Conservation (phyloP, 495 filamentous ascomycete species). For the Aspergillus cristatus region DNA sequence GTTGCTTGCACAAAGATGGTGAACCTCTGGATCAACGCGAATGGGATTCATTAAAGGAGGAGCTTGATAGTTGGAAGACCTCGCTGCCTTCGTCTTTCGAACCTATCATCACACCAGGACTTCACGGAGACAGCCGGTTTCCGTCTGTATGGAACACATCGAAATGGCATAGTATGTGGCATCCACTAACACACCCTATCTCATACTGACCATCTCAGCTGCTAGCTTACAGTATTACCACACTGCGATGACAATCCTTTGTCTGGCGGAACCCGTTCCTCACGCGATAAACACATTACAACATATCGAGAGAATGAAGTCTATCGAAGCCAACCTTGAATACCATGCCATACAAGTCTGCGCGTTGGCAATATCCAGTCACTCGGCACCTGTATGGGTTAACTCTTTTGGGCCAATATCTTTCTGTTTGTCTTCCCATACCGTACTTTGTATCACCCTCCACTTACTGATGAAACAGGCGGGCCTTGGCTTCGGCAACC, state of each 20-base stretch:
- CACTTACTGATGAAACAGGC: slow-evolving; percentile 7
- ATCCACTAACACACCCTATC: not conserved
- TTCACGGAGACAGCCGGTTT: slow-evolving; percentile 5
- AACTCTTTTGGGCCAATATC: slow-evolving; percentile 31
- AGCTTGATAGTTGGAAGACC: slow-evolving; percentile 11
- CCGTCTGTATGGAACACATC: slow-evolving; percentile 14
- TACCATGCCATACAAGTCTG: slow-evolving; percentile 18
- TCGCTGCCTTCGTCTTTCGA: slow-evolving; percentile 13
- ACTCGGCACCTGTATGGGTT: slow-evolving; percentile 22
- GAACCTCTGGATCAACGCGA: not conserved
- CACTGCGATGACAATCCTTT: slow-evolving; percentile 15
- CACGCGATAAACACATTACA: slow-evolving; percentile 5
- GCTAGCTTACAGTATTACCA: slow-evolving; percentile 23
- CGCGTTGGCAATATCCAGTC: slow-evolving; percentile 25
- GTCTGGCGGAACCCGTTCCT: slow-evolving; percentile 6
- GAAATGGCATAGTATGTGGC: slow-evolving; percentile 20
- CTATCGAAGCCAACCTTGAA: slow-evolving; percentile 9
- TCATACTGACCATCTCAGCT: slow-evolving; percentile 4
- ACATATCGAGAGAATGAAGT: slow-evolving; percentile 3
- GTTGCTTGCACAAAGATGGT: slow-evolving; percentile 8
- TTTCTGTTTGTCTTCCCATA: slow-evolving; percentile 19
- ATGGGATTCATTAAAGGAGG: slow-evolving; percentile 6
- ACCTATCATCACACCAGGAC: slow-evolving; percentile 9
- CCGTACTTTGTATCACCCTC: not conserved
- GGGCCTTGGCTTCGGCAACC: slow-evolving; percentile 11